phyloP scores from a whole-genome alignment of 139 green algal species.

The Axilococcus clingmanii region DNA sequence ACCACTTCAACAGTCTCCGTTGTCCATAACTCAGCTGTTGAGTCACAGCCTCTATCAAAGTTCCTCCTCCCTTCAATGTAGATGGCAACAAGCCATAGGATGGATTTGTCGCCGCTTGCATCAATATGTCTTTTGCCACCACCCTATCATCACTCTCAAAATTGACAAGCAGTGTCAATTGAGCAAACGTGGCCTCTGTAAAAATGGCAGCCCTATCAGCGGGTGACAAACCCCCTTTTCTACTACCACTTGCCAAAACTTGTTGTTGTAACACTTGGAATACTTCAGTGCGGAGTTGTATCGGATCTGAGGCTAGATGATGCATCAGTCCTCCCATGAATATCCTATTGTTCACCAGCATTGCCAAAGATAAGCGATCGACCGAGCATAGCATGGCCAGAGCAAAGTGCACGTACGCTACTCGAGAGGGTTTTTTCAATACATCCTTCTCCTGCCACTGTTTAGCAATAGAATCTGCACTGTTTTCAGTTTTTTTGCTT shows the following conservation, averaged over 20 bases:
- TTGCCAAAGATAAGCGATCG: conserved; percentile 22
- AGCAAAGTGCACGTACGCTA: conserved; percentile 37
- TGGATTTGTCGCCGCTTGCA: no score
- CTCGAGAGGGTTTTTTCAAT: conserved; percentile 35
- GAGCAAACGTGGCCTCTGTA: conserved; percentile 34
- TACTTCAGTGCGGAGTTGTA: conserved; percentile 15
- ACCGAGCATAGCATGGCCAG: conserved; percentile 26
- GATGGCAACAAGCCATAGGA: conserved; percentile 5
- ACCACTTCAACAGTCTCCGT: conserved; percentile 16
- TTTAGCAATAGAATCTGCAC: neutral
- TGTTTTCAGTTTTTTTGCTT: conserved; percentile 10
- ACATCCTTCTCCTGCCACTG: conserved; percentile 28
- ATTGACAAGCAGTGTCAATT: no score
- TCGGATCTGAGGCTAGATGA: conserved; percentile 41
- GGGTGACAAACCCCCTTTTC: conserved; percentile 19
- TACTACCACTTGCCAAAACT: conserved; percentile 14
- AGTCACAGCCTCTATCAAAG: conserved; percentile 1
- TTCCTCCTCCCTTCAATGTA: neutral
- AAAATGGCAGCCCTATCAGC: conserved; percentile 30
- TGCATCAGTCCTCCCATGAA: conserved; percentile 39
- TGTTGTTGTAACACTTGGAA: conserved; percentile 25
- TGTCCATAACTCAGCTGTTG: neutral
- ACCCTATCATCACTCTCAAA: no score
- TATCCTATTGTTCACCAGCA: conserved; percentile 30
- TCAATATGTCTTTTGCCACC: no score